phyloP scores from a whole-genome alignment of 108 stramenopile genomes.

The Seminavis robusta region DNA sequence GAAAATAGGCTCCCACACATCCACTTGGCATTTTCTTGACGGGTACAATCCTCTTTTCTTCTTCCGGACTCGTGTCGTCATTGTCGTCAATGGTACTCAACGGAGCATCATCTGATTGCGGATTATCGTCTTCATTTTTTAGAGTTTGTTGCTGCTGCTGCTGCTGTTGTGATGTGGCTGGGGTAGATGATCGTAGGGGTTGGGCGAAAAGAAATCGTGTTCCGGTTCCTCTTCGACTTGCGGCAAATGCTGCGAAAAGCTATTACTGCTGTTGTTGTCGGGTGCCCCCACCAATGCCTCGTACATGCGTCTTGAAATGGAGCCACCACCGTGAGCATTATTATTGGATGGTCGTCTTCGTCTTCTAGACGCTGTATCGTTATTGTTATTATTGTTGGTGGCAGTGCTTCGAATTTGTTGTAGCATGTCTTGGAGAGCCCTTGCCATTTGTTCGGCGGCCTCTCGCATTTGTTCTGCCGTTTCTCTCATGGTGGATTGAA shows the following conservation, averaged over 20 bases:
- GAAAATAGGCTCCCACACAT: conserved; percentile 71
- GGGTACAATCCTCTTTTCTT: conserved; percentile 7
- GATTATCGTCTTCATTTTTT: conserved; percentile 1
- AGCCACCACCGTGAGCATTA: not conserved
- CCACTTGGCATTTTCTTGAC: conserved; percentile 50
- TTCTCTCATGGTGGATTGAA: conserved; percentile 18
- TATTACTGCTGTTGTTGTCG: not conserved
- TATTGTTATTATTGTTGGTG: not conserved
- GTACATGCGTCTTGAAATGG: not conserved
- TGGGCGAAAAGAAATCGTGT: conserved; percentile 3
- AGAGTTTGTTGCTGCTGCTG: too few species aligned
- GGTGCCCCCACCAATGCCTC: not conserved
- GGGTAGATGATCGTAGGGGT: conserved; percentile 53
- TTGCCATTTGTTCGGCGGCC: conserved; percentile 13
- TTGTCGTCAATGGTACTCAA: not conserved
- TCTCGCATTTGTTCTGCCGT: conserved; percentile 16
- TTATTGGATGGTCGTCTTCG: too few species aligned
- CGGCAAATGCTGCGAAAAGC: not conserved
- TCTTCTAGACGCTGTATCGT: not conserved
- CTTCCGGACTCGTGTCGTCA: conserved; percentile 1
- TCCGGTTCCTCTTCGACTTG: not conserved
- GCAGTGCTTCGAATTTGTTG: not conserved
- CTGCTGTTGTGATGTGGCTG: too few species aligned
- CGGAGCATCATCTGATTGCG: conserved; percentile 1
- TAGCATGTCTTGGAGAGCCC: conserved; percentile 8